Evolutionary conservation across 345 rosid genomes (phyloP), one percentile per base, ranked within the genome.

Genomic region (Gossypioides kirkii): DNA sequence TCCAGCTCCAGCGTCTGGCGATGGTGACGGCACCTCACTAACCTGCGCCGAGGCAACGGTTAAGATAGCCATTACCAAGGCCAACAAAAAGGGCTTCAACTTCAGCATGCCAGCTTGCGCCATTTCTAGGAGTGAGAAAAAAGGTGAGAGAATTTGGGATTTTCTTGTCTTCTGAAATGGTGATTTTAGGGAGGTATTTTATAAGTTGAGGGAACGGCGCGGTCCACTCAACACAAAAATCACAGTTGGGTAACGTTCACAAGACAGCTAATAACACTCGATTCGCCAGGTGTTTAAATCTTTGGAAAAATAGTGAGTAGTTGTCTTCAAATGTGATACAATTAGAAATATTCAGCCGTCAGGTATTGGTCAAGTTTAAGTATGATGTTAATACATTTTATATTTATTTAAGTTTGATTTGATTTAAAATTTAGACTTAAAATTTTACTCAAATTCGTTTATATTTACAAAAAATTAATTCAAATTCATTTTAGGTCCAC

Each of bases 1-100:
- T 22, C 74, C 83, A 72, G 86, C 79, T 20, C 86, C 83, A 9
- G 86, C 23, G 4, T 77, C 79, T 52, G 68, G 69, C 3, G 74
- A 47, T 1, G 83, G 79, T 25, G 85, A 72, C 0, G 84, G 85
- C 2, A 81, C 80, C 13, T 79, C 8, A 82, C 80, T 78, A 71
- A 28, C 73, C 76, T 85, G 88, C 20, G 81, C 86, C 0, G 84
- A 80, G 42, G 76, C 82, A 9, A 72, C 75, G 23, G 64, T 42
- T 20, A 55, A 26, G 22, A 54, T 10, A 8, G 63, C 75, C 2
- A 69, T 17, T 25, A 74, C 10, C 67, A 73, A 22, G 10, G 74
- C 43, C 17, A 76, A 18, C 8, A 69, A 61, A 41, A 79, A 46
- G n/a, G n/a, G n/a, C n/a, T n/a, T n/a, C n/a, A n/a, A n/a, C n/a